A percentile compares a stretch with the other conserved stretches of the same genome.
Conservation (phyloP, 2,329 filamentous ascomycete species). For the Tricladium varicosporioides region DNA sequence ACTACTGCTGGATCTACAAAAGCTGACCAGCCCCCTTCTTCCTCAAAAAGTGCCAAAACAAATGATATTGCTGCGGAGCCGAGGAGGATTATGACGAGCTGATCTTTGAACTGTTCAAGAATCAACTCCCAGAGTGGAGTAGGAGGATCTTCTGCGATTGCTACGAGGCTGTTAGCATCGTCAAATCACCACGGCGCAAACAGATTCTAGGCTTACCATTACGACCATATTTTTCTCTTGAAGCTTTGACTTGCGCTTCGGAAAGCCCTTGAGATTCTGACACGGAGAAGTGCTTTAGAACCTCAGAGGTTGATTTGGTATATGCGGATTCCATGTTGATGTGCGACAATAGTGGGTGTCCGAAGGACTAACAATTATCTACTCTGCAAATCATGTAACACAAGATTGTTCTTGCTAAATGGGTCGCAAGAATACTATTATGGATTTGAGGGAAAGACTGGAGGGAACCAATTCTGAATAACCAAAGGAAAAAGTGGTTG, state of each 20-base stretch:
- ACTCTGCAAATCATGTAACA: slow-evolving; percentile 19
- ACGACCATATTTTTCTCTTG: slow-evolving; percentile 59
- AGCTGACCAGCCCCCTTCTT: slow-evolving; percentile 90
- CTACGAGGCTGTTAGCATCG: slow-evolving; percentile 40
- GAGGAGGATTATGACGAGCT: slow-evolving; percentile 91
- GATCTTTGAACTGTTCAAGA: slow-evolving; percentile 98
- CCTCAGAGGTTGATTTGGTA: slow-evolving; percentile 53
- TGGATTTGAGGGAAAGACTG: slow-evolving; percentile 1
- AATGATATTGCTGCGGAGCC: slow-evolving; percentile 93
- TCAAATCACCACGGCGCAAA: slow-evolving; percentile 13
- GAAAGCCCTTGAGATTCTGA: slow-evolving; percentile 54
- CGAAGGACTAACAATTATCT: slow-evolving; percentile 16
- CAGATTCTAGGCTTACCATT: slow-evolving; percentile 54
- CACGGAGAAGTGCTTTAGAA: slow-evolving; percentile 58
- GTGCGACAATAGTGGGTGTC: slow-evolving; percentile 4
- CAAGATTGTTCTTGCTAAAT: slow-evolving; percentile 12
- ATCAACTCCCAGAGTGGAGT: slow-evolving; percentile 96
- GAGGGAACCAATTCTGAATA: slow-evolving; percentile 1
- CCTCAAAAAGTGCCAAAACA: slow-evolving; percentile 87
- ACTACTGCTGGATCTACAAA: slow-evolving; percentile 96
- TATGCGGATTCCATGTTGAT: slow-evolving; percentile 61
- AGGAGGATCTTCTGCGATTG: slow-evolving; percentile 83
- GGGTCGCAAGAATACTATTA: slow-evolving; percentile 7
- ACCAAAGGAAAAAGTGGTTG: slow-evolving; percentile 6
- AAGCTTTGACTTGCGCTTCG: slow-evolving; percentile 55